These are phyloP conservation scores for Mallotus repandus DNA, from an alignment of 441 rosid species.

Conservation along the genomic window DNA sequence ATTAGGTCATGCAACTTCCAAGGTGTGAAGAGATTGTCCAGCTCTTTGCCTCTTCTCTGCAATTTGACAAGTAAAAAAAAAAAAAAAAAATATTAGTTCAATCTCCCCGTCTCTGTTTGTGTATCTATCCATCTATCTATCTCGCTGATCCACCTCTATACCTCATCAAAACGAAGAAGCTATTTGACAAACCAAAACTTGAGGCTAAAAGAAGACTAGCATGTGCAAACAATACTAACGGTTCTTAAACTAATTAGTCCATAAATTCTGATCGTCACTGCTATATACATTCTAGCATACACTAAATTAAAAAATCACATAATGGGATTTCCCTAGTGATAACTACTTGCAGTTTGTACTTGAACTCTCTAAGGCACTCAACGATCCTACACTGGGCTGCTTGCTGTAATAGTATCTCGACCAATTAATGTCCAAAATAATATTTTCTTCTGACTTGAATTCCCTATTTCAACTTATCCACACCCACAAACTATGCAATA, in stretches of 20 bases:
- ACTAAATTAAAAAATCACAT: background rate
- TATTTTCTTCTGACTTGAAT: background rate
- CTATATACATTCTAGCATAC: background rate
- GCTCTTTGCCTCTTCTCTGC: conserved; percentile 31
- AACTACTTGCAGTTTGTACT: background rate
- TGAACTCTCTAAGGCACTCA: background rate
- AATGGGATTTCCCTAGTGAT: background rate
- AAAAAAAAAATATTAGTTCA: too few relatives aligned
- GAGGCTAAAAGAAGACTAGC: too few relatives aligned
- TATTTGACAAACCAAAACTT: too few relatives aligned
- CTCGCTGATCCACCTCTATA: background rate
- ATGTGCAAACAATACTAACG: too few relatives aligned
- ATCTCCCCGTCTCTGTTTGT: too few relatives aligned
- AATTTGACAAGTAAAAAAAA: conserved; percentile 23
- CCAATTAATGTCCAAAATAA: background rate
- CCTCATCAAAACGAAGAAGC: too few relatives aligned
- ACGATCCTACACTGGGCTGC: background rate
- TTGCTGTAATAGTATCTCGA: too few relatives aligned
- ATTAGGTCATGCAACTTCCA: conserved; percentile 22
- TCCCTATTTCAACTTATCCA: background rate
- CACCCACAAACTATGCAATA: background rate
- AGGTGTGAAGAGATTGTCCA: background rate
- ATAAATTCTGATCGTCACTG: background rate
- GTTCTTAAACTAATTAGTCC: background rate
- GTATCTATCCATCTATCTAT: too few relatives aligned